Conservation (phyloP, 768 basidiomycete species). For the Trametes elegans region DNA sequence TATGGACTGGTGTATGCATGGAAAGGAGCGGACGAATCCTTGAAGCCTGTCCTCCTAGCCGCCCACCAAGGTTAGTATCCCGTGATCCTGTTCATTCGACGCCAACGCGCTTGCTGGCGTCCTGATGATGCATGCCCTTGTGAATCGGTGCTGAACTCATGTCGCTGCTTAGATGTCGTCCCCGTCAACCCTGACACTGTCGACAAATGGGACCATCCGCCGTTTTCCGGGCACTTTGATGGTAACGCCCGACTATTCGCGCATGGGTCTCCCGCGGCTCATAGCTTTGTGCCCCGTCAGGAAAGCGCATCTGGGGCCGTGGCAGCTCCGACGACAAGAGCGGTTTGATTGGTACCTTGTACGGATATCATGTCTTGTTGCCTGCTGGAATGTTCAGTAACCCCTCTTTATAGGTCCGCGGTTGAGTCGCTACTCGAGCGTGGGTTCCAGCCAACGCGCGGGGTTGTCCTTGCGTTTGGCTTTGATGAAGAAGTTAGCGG, state of each 20-base stretch:
- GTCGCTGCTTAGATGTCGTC: constrained; percentile 49
- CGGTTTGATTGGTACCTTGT: constrained; percentile 34
- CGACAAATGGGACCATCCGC: constrained; percentile 46
- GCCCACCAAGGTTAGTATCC: constrained; percentile 47
- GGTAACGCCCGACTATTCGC: constrained; percentile 17
- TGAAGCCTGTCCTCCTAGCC: constrained; percentile 55
- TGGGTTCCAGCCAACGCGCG: constrained; percentile 46
- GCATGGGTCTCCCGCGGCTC: neutral
- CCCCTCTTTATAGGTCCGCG: constrained; percentile 30
- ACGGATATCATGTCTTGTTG: neutral
- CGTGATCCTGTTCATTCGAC: neutral
- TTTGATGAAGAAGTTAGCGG: constrained; percentile 52
- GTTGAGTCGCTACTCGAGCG: constrained; percentile 46
- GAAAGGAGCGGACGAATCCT: constrained; percentile 46
- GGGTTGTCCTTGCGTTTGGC: constrained; percentile 39
- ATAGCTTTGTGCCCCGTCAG: constrained; percentile 5
- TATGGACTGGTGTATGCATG: constrained; percentile 62
- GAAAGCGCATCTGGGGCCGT: constrained; percentile 33
- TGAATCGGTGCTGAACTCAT: too few species aligned
- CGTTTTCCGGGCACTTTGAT: constrained; percentile 48
- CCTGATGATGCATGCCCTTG: too few species aligned
- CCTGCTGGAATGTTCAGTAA: neutral
- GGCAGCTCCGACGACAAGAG: constrained; percentile 37
- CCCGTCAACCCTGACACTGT: constrained; percentile 46
- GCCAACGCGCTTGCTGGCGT: neutral